Base-by-base conservation (phyloP, 2,329 filamentous ascomycete genomes). In the Monosporascus ibericus region DNA sequence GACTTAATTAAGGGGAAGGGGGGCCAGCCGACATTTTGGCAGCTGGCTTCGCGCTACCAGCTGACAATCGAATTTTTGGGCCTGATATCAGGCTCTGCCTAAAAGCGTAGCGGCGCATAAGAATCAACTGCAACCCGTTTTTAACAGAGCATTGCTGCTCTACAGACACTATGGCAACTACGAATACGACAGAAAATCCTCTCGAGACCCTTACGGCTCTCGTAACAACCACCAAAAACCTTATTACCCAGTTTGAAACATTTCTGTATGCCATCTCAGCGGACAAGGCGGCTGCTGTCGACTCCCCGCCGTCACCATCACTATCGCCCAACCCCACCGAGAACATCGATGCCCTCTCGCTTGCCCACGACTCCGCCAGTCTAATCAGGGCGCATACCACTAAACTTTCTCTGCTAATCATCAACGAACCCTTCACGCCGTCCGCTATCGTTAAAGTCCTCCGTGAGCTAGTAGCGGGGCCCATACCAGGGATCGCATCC, bases 381-480 rank as follows among this genome's bases (percentile, higher is more conserved):
- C 77, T 95, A 5, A 82, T 96, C 54, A 85, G 83, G 66, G 89
- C 91, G 0, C 90, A 96, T 65, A 82, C 86, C 2, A 96, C 91
- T 6, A 96, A 95, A 57, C 78, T 96, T 25, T 92, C 89, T 0
- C 84, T 96, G 1, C 80, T 97, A 14, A 81, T 94, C 1, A 87
- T 95, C 63, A 96, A 89, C 63, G 81, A 89, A 18, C 92, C 92
- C 1, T 95, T 95, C 60, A 94, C 91, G 0, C 85, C 89, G 0
- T 84, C 85, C 1, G 92, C 90, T 5, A 77, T 95, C 36, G 73
- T 71, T 9, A 84, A 79, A 24, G 83, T 95, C 15, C 73, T 96
- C 5, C 78, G 81, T 36, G 84, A 91, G 53, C 77, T 95, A n/a
- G 78, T 85, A 22, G 77, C 81, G 14, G 84, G 84, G 0, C 83